Conservation (phyloP, 2,329 filamentous ascomycete species). For the Exophiala aquamarina region DNA sequence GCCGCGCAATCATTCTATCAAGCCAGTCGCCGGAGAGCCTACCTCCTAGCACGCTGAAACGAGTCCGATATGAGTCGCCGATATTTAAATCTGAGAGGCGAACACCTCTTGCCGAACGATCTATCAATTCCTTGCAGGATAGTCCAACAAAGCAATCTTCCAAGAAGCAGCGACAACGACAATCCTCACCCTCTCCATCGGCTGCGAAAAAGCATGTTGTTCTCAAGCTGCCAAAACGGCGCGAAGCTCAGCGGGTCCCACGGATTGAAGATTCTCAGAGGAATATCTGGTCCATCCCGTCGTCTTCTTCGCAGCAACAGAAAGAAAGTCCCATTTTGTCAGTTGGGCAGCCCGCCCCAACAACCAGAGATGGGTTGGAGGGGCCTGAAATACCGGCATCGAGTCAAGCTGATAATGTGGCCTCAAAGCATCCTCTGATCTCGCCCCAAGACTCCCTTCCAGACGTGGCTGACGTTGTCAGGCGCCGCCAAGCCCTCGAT, state of each 20-base stretch:
- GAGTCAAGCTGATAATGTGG: conserved; percentile 13
- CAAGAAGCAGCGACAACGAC: conserved; percentile 2
- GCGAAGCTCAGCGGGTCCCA: not conserved
- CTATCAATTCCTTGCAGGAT: conserved; percentile 10
- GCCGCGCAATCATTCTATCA: conserved; percentile 17
- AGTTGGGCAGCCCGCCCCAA: not conserved
- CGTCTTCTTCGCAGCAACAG: conserved; percentile 20
- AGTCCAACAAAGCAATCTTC: conserved; percentile 3
- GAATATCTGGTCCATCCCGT: conserved; percentile 25
- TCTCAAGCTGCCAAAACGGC: conserved; percentile 21
- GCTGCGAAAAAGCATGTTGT: conserved; percentile 17
- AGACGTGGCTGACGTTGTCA: not conserved
- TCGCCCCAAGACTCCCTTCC: not conserved
- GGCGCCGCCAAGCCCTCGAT: too few species aligned
- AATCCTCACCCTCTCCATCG: not conserved
- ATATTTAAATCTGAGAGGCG: conserved; percentile 15
- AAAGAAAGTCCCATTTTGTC: not conserved
- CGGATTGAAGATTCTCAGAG: conserved; percentile 21
- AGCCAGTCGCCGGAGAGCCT: conserved; percentile 28
- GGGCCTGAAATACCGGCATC: conserved; percentile 19
- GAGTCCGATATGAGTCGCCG: not conserved
- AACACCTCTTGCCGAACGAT: conserved; percentile 21
- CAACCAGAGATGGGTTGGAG: too few species aligned
- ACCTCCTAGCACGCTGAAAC: conserved; percentile 14
- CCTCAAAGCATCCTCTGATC: not conserved